Evolutionary conservation across 495 filamentous ascomycete species (phyloP).

Genomic region (Parathielavia hyrcaniae): DNA sequence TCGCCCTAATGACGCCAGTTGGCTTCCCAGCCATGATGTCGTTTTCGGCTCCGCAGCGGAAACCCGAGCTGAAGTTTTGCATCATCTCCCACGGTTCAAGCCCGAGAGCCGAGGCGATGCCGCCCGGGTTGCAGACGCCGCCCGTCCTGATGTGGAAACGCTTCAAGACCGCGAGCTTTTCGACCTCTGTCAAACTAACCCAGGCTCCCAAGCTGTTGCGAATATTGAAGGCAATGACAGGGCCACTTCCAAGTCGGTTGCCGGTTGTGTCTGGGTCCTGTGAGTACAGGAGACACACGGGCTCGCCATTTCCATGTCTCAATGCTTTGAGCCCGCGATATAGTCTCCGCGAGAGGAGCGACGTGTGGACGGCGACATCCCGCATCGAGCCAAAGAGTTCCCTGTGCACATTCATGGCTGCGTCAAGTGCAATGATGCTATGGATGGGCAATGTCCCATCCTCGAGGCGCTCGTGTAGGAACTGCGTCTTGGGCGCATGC

Average conservation of each 20-base stretch:
- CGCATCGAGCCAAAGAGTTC: constrained; percentile 65
- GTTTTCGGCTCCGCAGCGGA: constrained; percentile 71
- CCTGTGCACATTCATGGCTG: constrained; percentile 62
- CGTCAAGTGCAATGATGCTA: constrained; percentile 72
- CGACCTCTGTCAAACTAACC: constrained; percentile 76
- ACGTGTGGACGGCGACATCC: constrained; percentile 67
- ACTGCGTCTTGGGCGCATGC: constrained; percentile 64
- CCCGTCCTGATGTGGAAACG: constrained; percentile 78
- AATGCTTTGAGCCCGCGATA: constrained; percentile 53
- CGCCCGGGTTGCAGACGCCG: constrained; percentile 86
- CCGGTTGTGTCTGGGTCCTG: constrained; percentile 22
- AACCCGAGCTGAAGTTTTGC: constrained; percentile 70
- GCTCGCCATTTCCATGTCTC: constrained; percentile 59
- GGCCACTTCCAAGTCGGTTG: constrained; percentile 49
- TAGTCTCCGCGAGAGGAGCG: constrained; percentile 55
- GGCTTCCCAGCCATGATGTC: constrained; percentile 78
- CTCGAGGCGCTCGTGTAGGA: constrained; percentile 75
- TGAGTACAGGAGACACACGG: constrained; percentile 64
- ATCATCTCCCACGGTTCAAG: constrained; percentile 73
- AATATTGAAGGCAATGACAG: constrained; percentile 80
- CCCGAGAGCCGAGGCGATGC: constrained; percentile 61
- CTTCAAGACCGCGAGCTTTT: constrained; percentile 71
- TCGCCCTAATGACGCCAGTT: constrained; percentile 77
- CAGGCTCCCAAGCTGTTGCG: constrained; percentile 59
- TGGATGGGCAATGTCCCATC: constrained; percentile 89